Evolutionary conservation across 805 yeast genomes (phyloP), one percentile per base, ranked within the genome.

Genomic region (Brettanomyces bruxellensis): DNA sequence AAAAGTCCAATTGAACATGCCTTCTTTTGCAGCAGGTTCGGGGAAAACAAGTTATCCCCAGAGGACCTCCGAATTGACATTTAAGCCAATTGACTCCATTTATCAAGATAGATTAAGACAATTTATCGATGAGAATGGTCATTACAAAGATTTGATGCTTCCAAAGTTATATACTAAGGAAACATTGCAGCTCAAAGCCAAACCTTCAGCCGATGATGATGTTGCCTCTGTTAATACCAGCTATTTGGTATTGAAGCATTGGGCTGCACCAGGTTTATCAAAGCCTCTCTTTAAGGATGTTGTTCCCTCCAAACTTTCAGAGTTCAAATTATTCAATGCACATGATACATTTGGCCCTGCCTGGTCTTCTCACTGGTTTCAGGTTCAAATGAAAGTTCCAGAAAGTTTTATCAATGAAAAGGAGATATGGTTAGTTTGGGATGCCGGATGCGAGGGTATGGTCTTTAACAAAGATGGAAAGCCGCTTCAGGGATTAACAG

Each of bases 351-450:
- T 53, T 45, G 97, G 98, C 0, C 99, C 99, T 3, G 84, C 95
- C 12, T 91, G 99, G 99, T 83, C 91, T 48, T 85, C 98, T 1
- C 95, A 88, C 52, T 91, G 99, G 99, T 88, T 93, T 65, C 76
- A 79, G 54, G 67, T 91, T 22, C 65, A 72, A 12, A 65, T 86
- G 48, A 67, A 69, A n/a, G 68, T 91, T 4, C 95, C 96, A 0
- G 53, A 68, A 13, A 61, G 70, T 3, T 82, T 86, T 86, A 53
- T 66, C 8, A 76, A 86, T 48, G 82, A 87, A 51, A 47, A 52
- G 41, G 37, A 34, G 6, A 32, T 53, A 8, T 47, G 49, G 13
- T 47, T 53, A 25, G 23, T 45, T 7, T 90, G 95, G 87, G 95
- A 91, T 60, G 79, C 89, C 43, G 77, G 79, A 45, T 83, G 84